Conservation (phyloP, 2,329 filamentous ascomycete genomes). For the Cladobotryum protrusum region DNA sequence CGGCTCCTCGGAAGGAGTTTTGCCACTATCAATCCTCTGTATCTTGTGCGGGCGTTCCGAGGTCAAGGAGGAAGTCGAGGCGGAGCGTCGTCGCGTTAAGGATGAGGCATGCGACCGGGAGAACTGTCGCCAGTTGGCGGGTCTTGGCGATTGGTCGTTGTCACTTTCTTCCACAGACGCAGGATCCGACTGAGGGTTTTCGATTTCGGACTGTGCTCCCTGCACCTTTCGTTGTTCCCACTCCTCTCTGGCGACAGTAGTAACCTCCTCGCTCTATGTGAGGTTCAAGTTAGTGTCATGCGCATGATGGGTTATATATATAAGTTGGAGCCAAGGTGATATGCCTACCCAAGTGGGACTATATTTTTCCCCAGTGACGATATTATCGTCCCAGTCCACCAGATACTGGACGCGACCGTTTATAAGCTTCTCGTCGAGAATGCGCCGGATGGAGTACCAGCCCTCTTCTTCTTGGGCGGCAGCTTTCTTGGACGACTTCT, state of each 20-base stretch:
- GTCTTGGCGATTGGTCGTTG: slow-evolving; percentile 22
- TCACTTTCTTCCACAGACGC: slow-evolving; percentile 12
- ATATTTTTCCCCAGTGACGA: slow-evolving; percentile 26
- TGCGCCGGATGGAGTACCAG: slow-evolving; percentile 30
- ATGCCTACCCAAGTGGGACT: slow-evolving; percentile 28
- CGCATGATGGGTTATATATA: not conserved
- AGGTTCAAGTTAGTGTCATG: slow-evolving; percentile 15
- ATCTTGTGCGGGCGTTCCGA: slow-evolving; percentile 17
- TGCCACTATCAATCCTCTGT: slow-evolving; percentile 16
- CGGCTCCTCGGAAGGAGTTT: slow-evolving; percentile 24
- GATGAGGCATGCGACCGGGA: slow-evolving; percentile 13
- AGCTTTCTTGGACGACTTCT: slow-evolving; percentile 4
- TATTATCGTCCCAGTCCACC: slow-evolving; percentile 33
- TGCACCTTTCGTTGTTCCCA: slow-evolving; percentile 25
- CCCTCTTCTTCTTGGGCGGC: slow-evolving; percentile 17
- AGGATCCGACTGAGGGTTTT: slow-evolving; percentile 1
- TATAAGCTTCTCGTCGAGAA: slow-evolving; percentile 28
- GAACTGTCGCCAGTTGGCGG: slow-evolving; percentile 22
- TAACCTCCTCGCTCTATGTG: slow-evolving; percentile 25
- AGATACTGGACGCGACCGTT: slow-evolving; percentile 27
- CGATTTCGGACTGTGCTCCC: not conserved
- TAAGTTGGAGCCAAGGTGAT: not conserved
- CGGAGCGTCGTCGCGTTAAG: slow-evolving; percentile 9
- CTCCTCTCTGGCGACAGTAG: slow-evolving; percentile 24
- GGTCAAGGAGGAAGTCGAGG: not conserved